A percentile compares a stretch with the other conserved stretches of the same genome.
These are phyloP conservation scores for Prunus kanzakura DNA, from an alignment of 306 rosid species.

Conservation along the genomic window DNA sequence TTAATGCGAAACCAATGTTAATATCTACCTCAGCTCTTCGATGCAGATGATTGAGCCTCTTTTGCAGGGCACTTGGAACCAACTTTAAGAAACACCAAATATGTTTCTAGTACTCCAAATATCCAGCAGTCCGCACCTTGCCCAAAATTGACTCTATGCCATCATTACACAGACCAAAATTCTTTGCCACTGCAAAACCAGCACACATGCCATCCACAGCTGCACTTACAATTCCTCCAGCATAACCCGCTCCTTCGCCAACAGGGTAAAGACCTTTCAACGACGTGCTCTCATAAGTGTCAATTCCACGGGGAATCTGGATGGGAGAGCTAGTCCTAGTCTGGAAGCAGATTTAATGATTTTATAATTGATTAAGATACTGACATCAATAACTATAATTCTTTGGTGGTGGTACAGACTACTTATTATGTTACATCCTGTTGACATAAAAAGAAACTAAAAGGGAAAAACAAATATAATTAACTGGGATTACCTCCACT, in stretches of 20 bases:
- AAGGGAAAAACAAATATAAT: not conserved
- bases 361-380: not conserved
- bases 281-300: conserved; percentile 76
- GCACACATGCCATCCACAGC: conserved; percentile 94
- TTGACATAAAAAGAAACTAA: not conserved
- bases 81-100: conserved; percentile 9
- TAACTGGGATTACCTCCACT: conserved; percentile 68
- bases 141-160: conserved; percentile 73
- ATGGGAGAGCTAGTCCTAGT: conserved; percentile 94
- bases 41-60: conserved; percentile 14
- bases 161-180: conserved; percentile 48
- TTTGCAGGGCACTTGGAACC: conserved; percentile 15
- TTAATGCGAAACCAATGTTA: conserved; percentile 1
- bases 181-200: conserved; percentile 80
- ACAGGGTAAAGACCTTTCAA: conserved; percentile 84
- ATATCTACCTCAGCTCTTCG: conserved; percentile 12
- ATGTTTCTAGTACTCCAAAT: conserved; percentile 58
- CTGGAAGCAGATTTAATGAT: conserved; percentile 32
- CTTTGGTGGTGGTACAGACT: not conserved
- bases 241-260: conserved; percentile 99
- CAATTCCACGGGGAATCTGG: conserved; percentile 67
- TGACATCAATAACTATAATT: not conserved
- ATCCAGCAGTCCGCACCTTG: conserved; percentile 61
- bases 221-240: conserved; percentile 95
- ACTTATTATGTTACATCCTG: not conserved